Evolutionary conservation across 2,329 filamentous ascomycete genomes (phyloP).

Genomic region (Pseudogymnoascus sp.): DNA sequence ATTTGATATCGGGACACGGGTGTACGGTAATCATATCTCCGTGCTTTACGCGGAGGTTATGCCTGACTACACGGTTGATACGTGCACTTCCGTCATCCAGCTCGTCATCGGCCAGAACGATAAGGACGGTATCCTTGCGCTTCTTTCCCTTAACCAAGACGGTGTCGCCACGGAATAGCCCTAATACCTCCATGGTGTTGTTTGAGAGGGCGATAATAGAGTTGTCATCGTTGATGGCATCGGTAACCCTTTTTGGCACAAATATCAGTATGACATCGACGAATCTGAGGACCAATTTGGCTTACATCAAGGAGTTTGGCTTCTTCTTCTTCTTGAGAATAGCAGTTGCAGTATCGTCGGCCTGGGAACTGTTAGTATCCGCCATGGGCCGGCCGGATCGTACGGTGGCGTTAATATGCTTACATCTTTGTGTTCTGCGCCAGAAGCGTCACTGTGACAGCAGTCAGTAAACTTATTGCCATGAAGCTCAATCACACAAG

Average conservation of each 20-base stretch:
- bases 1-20: conserved; percentile 99
- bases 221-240: conserved; percentile 99
- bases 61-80: conserved; percentile 96
- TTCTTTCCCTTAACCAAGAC: conserved; percentile 99
- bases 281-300: conserved; percentile 19
- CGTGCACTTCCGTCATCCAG: conserved; percentile 94
- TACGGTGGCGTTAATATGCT: conserved; percentile 30
- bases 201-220: conserved; percentile 97
- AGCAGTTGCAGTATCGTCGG: conserved; percentile 86
- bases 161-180: conserved; percentile 97
- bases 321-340: conserved; percentile 99
- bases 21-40: conserved; percentile 97
- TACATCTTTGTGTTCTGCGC: conserved; percentile 79
- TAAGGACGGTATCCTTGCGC: conserved; percentile 97
- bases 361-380: conserved; percentile 43
- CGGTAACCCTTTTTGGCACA: conserved; percentile 70
- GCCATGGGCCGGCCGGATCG: conserved; percentile 21
- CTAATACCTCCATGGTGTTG: conserved; percentile 96
- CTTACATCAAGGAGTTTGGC: conserved; percentile 96
- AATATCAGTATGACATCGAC: conserved; percentile 16
- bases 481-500: neutral
- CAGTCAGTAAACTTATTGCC: conserved; percentile 32
- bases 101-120: conserved; percentile 94
- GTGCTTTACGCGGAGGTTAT: conserved; percentile 97
- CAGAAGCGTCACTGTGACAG: conserved; percentile 68